A percentile compares a stretch with the other conserved stretches of the same genome.
These are phyloP conservation scores for Geotrichum bryndzae DNA, from an alignment of 1,139 yeast genomes.

Conservation along the genomic window DNA sequence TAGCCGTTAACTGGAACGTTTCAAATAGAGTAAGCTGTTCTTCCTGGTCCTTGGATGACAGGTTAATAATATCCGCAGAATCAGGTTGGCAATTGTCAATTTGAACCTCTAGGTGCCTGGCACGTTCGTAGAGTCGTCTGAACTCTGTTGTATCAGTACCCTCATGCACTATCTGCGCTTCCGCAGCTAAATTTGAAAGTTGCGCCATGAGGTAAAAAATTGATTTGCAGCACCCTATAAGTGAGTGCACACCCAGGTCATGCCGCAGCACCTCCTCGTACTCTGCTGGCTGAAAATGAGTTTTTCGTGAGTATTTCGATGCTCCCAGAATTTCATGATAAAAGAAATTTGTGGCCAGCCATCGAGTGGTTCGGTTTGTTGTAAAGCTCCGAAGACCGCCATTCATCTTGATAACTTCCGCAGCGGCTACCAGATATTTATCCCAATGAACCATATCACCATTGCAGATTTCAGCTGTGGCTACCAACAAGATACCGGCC, in stretches of 20 bases:
- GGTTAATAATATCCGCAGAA: constrained; percentile 42
- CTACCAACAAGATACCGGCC: constrained; percentile 60
- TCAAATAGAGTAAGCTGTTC: constrained; percentile 67
- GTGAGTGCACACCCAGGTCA: constrained; percentile 50
- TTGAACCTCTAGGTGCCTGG: constrained; percentile 44
- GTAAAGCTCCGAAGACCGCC: constrained; percentile 53
- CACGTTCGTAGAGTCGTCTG: constrained; percentile 27
- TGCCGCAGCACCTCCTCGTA: constrained; percentile 48
- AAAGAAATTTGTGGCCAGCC: constrained; percentile 76
- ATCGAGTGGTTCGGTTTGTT: constrained; percentile 54
- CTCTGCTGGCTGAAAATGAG: constrained; percentile 32
- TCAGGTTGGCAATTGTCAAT: constrained; percentile 54
- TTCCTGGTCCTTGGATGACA: constrained; percentile 50
- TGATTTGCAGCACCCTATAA: constrained; percentile 67
- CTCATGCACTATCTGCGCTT: constrained; percentile 28
- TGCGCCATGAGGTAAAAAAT: constrained; percentile 62
- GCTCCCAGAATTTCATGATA: constrained; percentile 73
- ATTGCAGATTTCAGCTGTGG: constrained; percentile 68
- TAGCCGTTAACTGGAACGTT: constrained; percentile 63
- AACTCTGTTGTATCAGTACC: neutral
- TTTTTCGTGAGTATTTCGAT: constrained; percentile 38
- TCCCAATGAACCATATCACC: constrained; percentile 74
- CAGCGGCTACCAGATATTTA: constrained; percentile 54
- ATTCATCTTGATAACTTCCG: constrained; percentile 47
- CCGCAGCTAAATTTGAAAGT: constrained; percentile 56